A percentile compares a stretch with the other conserved stretches of the same genome.
These are phyloP conservation scores for Pseudohalonectria lignicola DNA, from an alignment of 2,329 filamentous ascomycete species.

Conservation along the genomic window DNA sequence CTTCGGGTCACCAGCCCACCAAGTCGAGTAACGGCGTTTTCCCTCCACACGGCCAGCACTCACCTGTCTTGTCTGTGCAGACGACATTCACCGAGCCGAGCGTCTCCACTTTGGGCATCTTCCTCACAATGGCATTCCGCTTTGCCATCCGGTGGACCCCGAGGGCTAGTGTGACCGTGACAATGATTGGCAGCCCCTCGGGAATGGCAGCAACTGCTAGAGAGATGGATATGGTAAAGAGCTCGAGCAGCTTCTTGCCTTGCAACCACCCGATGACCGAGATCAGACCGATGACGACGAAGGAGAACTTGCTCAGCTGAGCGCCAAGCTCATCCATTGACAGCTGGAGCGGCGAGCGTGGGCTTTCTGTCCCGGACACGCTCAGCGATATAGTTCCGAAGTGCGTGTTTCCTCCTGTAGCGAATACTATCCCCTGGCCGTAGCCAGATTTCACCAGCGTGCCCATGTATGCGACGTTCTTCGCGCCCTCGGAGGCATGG, in stretches of 20 bases:
- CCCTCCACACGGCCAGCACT: too few species aligned
- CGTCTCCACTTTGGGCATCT: conserved; percentile 94
- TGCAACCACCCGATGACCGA: conserved; percentile 84
- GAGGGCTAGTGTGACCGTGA: conserved; percentile 89
- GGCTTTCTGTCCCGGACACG: conserved; percentile 88
- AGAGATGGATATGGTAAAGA: conserved; percentile 96
- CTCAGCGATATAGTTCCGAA: conserved; percentile 95
- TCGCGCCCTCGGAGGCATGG: conserved; percentile 60
- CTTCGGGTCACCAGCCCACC: too few species aligned
- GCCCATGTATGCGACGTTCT: conserved; percentile 97
- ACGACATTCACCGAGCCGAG: conserved; percentile 99
- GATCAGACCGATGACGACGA: conserved; percentile 86
- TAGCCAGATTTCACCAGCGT: conserved; percentile 91
- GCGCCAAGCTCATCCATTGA: conserved; percentile 98
- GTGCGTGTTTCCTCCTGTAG: conserved; percentile 85
- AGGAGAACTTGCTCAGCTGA: conserved; percentile 93
- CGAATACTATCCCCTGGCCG: conserved; percentile 93
- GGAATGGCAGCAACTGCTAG: conserved; percentile 93
- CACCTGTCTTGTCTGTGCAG: conserved; percentile 93
- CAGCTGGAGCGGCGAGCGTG: conserved; percentile 82
- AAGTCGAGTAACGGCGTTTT: too few species aligned
- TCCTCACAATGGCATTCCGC: conserved; percentile 87
- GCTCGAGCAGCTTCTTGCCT: conserved; percentile 80
- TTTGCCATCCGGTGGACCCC: conserved; percentile 95
- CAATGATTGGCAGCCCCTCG: conserved; percentile 93